Evolutionary conservation across 2,329 filamentous ascomycete species (phyloP).

Genomic region (Fusarium armeniacum): DNA sequence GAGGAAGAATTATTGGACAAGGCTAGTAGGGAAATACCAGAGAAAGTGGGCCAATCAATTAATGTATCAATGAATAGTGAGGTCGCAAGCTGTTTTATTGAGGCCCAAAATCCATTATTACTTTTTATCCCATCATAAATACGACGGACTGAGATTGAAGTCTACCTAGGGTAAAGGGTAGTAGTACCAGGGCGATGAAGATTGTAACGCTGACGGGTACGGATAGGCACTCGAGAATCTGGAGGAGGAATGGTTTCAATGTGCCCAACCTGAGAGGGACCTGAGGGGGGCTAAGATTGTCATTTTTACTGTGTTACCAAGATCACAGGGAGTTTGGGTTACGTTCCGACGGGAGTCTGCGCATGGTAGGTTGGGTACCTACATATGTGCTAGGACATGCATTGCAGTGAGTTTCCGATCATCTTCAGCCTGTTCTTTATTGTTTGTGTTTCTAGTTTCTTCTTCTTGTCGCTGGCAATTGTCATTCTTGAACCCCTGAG

Average conservation of each 20-base stretch:
- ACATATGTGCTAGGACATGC: not conserved
- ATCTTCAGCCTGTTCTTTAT: not conserved
- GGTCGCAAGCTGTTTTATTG: not conserved
- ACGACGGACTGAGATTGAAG: not conserved
- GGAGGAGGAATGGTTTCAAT: slow-evolving; percentile 37
- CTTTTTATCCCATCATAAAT: slow-evolving; percentile 4
- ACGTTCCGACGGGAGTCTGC: slow-evolving; percentile 1
- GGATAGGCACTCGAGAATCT: slow-evolving; percentile 8
- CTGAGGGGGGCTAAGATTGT: too few species aligned
- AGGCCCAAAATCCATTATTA: not conserved
- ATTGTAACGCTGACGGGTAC: not conserved
- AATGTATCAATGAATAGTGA: slow-evolving; percentile 7
- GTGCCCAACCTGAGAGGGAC: slow-evolving; percentile 8
- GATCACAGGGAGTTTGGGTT: not conserved
- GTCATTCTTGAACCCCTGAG: slow-evolving; percentile 13
- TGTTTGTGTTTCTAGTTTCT: not conserved
- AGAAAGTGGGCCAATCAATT: slow-evolving; percentile 33
- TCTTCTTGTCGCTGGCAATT: not conserved
- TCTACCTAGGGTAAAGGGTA: not conserved
- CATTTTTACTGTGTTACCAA: not conserved
- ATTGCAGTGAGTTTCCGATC: not conserved
- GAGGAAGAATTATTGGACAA: slow-evolving; percentile 19
- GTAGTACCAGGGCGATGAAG: not conserved
- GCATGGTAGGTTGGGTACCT: too few species aligned
- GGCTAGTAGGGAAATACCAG: slow-evolving; percentile 20